These are phyloP conservation scores for Guadua angustifolia DNA, from an alignment of 176 grass and related monocot species.

Conservation along the genomic window DNA sequence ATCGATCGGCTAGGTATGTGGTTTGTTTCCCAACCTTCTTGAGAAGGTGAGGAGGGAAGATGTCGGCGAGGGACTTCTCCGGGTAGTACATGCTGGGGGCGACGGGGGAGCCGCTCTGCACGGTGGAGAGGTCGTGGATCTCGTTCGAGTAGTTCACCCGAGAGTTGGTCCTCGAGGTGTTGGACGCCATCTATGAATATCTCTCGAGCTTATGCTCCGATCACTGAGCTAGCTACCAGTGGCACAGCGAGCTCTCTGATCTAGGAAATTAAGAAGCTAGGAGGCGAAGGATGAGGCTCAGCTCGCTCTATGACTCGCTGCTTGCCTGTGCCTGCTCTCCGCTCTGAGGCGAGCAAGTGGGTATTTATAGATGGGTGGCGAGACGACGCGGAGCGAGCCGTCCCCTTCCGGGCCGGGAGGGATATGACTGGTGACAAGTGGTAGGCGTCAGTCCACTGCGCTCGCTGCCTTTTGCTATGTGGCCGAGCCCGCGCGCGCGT, in stretches of 20 bases:
- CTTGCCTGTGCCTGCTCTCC: constrained; percentile 32
- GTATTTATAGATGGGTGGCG: constrained; percentile 59
- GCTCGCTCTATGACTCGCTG: background rate
- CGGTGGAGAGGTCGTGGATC: constrained; percentile 82
- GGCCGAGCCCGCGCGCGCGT: constrained; percentile 23
- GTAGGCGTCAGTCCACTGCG: constrained; percentile 40
- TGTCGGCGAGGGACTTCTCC: constrained; percentile 62
- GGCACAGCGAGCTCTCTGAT: background rate
- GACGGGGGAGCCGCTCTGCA: constrained; percentile 50
- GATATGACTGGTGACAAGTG: constrained; percentile 36
- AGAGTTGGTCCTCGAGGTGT: constrained; percentile 49
- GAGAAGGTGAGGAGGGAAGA: constrained; percentile 69
- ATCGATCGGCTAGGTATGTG: background rate
- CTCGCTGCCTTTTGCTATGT: constrained; percentile 48
- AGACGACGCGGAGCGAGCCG: background rate
- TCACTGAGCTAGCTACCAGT: background rate
- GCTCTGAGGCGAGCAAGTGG: background rate
- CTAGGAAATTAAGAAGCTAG: background rate
- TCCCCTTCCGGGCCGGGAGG: background rate
- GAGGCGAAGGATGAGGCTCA: background rate
- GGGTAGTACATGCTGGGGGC: constrained; percentile 52
- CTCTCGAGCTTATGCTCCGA: background rate
- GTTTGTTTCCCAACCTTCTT: constrained; percentile 53
- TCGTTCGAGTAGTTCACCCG: constrained; percentile 83
- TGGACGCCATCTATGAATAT: background rate